Base-by-base conservation (phyloP, 441 rosid species). In the Eruca vesicaria region DNA sequence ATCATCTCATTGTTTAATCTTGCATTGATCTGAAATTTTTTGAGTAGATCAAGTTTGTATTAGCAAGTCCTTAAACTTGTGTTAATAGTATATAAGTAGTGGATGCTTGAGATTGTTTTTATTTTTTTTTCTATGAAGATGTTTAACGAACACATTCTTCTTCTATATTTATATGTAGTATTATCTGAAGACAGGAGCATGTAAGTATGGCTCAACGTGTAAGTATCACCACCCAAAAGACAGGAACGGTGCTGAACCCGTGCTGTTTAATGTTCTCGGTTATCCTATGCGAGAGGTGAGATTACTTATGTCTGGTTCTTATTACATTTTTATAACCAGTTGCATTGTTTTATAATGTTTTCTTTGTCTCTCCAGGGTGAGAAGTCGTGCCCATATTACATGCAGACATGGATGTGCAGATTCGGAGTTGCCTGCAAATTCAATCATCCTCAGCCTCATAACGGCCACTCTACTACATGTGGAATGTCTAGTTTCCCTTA, bases 191-290 rank as follows among this genome's bases (percentile, higher is more conserved):
- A 91, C 97, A 45, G 97, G 97, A 63, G 86, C 92, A 20, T 91
- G 97, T 85, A 89, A 89, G 81, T 91, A 88, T 67, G 97, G 95
- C 66, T 56, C 88, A 26, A 86, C 95, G 9, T 91, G 97, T 80
- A 91, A 91, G 84, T 89, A 86, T 79, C 93, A 91, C 74, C 97
- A 91, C 72, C 95, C 97, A 53, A 91, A 88, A 72, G 95, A 91
- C 80, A 88, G 97, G 83, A 88, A 91, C 71, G 97, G 97, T 75
- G 97, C 95, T 63, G 95, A 86, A 78, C 95, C 90, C 3, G 87
- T 89, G 61, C 79, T 83, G 57, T 91, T 88, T 73, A 91, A 91
- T 76, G 60, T 73, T 78, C 73, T 89, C 2, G 97, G 97, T 73
- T 85, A 84, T 74, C 97, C 95, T 36, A 88, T 91, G 90, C 85